Evolutionary conservation across 495 filamentous ascomycete genomes (phyloP).

Genomic region (Penicillium flavigenum): DNA sequence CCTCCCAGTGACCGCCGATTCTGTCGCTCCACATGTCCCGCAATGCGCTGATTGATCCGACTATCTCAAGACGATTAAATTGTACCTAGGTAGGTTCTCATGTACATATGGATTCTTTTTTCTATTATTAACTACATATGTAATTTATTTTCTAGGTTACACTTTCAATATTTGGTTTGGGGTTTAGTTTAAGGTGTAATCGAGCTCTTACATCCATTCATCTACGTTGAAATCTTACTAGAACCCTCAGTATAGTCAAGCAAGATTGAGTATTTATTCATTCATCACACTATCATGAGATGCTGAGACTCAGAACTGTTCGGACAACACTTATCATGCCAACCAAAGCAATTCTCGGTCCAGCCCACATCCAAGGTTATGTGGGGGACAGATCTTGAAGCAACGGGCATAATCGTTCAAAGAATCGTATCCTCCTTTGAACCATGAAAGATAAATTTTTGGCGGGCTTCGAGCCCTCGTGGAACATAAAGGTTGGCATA

Average conservation of each 20-base stretch:
- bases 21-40: conserved; percentile 11
- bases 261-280: conserved; percentile 35
- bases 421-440: conserved; percentile 34
- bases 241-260: neutral
- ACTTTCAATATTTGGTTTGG: neutral
- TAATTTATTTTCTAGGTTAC: neutral
- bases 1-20: conserved; percentile 19
- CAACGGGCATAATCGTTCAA: conserved; percentile 31
- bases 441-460: conserved; percentile 34
- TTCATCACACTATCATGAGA: conserved; percentile 52
- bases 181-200: neutral
- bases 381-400: conserved; percentile 28
- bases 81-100: neutral
- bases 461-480: conserved; percentile 26
- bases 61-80: neutral
- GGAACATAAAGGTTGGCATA: conserved; percentile 38
- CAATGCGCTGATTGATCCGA: conserved; percentile 5
- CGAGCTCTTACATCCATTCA: neutral
- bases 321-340: conserved; percentile 41
- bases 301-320: conserved; percentile 43
- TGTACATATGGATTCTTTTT: neutral
- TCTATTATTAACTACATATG: no score
- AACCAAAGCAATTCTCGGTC: conserved; percentile 42
- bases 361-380: conserved; percentile 44
- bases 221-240: neutral